Conservation (phyloP, 176 grass and related monocot genomes). For the Aegilops speltoides region DNA sequence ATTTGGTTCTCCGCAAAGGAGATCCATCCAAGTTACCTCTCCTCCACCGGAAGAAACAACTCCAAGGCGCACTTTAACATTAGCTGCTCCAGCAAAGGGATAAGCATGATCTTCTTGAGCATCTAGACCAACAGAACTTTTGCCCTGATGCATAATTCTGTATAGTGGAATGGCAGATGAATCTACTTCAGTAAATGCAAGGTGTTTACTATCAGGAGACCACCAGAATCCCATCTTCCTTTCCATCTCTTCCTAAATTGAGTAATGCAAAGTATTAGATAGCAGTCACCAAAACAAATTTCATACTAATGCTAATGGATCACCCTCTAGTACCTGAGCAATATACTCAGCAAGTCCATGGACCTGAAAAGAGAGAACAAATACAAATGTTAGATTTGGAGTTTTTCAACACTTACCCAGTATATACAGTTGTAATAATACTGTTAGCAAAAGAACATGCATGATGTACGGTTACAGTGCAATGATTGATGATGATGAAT, state of each 20-base stretch:
- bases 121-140: conserved; percentile 72
- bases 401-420: background rate
- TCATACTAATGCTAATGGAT: conserved; percentile 21
- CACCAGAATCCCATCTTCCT: conserved; percentile 99
- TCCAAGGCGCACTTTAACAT: conserved; percentile 86
- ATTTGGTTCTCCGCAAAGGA: conserved; percentile 62
- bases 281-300: background rate
- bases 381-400: conserved; percentile 62
- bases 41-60: conserved; percentile 75
- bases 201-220: conserved; percentile 90
- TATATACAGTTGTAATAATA: conserved; percentile 9
- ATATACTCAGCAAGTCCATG: conserved; percentile 96
- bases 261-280: conserved; percentile 36
- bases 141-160: conserved; percentile 99
- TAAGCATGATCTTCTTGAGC: conserved; percentile 97
- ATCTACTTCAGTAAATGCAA: conserved; percentile 92
- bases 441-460: background rate
- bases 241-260: conserved; percentile 97
- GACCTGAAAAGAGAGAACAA: conserved; percentile 79
- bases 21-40: conserved; percentile 93
- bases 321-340: conserved; percentile 66
- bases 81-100: conserved; percentile 92
- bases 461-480: background rate
- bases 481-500: background rate
- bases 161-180: conserved; percentile 91